Conservation (phyloP, 305 asterid genomes). For the Nicotiana rustica region DNA sequence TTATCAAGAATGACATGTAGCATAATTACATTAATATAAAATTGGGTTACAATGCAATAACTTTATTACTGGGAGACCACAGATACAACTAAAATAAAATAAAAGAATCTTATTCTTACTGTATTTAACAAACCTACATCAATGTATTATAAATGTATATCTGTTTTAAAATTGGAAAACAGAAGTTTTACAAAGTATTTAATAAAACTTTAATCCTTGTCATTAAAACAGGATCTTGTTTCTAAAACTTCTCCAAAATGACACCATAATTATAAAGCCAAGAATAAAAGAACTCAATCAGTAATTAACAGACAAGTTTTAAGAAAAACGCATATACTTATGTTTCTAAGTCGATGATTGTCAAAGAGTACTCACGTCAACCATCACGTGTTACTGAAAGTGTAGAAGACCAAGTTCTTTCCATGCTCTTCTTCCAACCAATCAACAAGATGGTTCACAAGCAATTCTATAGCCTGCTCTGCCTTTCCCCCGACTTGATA, state of each 20-base stretch:
- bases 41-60: too few species aligned
- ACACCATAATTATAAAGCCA: conserved; percentile 76
- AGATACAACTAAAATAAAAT: neutral
- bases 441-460: conserved; percentile 84
- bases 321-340: neutral
- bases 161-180: neutral
- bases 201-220: conserved; percentile 61
- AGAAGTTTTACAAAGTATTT: conserved; percentile 12
- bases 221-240: conserved; percentile 58
- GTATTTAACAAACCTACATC: neutral
- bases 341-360: too few species aligned
- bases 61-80: conserved; percentile 4
- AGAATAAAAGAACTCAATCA: conserved; percentile 35
- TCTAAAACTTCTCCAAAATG: conserved; percentile 82
- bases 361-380: conserved; percentile 64
- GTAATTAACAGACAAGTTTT: neutral
- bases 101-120: neutral
- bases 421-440: conserved; percentile 93
- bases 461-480: conserved; percentile 74
- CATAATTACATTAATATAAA: neutral
- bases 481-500: conserved; percentile 91
- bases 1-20: neutral
- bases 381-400: conserved; percentile 96
- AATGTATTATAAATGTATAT: conserved; percentile 5
- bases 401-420: conserved; percentile 86